Evolutionary conservation across 768 basidiomycete genomes (phyloP).

Genomic region (Phylloporus rhodoxanthus): DNA sequence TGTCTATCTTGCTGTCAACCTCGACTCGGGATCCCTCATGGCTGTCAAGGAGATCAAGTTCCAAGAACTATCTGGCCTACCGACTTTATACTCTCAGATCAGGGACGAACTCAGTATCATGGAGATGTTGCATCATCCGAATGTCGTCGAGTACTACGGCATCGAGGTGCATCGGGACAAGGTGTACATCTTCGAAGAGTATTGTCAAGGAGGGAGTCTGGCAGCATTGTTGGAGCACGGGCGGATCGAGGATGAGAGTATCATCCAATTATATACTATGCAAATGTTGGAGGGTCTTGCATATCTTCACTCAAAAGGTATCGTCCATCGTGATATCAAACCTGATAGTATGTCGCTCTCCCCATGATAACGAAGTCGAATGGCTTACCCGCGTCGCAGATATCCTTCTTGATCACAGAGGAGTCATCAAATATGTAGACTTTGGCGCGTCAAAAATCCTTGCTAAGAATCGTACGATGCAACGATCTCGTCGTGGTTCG

Average conservation of each 20-base stretch:
- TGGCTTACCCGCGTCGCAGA: slow-evolving; percentile 47
- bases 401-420: slow-evolving; percentile 83
- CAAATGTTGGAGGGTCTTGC: slow-evolving; percentile 94
- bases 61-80: slow-evolving; percentile 84
- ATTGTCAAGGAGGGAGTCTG: slow-evolving; percentile 92
- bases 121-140: slow-evolving; percentile 96
- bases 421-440: slow-evolving; percentile 94
- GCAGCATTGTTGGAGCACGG: slow-evolving; percentile 87
- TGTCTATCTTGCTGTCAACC: slow-evolving; percentile 97
- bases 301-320: slow-evolving; percentile 88
- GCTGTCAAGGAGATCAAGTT: slow-evolving; percentile 99
- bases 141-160: slow-evolving; percentile 97
- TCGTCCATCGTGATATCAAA: slow-evolving; percentile 96
- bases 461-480: slow-evolving; percentile 81
- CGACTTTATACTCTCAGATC: slow-evolving; percentile 87
- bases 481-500: slow-evolving; percentile 56
- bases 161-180: slow-evolving; percentile 98
- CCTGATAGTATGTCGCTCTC: slow-evolving; percentile 77
- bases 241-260: slow-evolving; percentile 92
- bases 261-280: slow-evolving; percentile 92
- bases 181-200: slow-evolving; percentile 99
- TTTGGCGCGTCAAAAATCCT: slow-evolving; percentile 97
- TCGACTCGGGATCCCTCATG: slow-evolving; percentile 94
- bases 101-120: slow-evolving; percentile 95
- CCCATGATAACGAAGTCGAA: slow-evolving; percentile 1